These are phyloP conservation scores for Melastoma malabathricum DNA, from an alignment of 345 rosid species.

Conservation along the genomic window DNA sequence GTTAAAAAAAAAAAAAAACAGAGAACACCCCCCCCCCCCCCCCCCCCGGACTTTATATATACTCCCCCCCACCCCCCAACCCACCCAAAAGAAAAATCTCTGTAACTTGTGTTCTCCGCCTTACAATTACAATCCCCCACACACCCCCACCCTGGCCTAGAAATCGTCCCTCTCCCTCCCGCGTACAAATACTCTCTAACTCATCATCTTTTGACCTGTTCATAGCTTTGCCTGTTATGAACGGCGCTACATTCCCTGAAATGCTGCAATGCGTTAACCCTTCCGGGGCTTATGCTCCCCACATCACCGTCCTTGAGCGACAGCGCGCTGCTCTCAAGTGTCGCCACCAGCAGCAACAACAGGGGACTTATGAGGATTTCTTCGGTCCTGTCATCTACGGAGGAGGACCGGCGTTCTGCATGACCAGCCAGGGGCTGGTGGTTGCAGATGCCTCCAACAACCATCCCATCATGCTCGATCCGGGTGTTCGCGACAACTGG, in stretches of 20 bases:
- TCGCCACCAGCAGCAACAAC: slow-evolving; percentile 11
- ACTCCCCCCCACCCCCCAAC: neutral
- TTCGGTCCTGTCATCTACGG: slow-evolving; percentile 18
- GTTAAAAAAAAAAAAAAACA: neutral
- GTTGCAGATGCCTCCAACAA: slow-evolving; percentile 15
- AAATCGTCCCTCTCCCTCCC: neutral
- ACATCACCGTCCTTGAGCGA: slow-evolving; percentile 47
- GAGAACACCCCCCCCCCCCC: neutral
- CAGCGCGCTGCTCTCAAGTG: slow-evolving; percentile 34
- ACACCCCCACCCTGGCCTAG: too few species aligned
- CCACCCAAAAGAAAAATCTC: too few species aligned
- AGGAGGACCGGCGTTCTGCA: slow-evolving; percentile 9
- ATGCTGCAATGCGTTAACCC: slow-evolving; percentile 9
- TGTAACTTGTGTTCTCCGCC: neutral
- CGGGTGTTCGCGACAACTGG: slow-evolving; percentile 29
- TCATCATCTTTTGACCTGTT: neutral
- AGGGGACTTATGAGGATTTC: slow-evolving; percentile 11
- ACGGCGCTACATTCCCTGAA: slow-evolving; percentile 14
- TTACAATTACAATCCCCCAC: neutral
- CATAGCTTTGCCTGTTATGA: slow-evolving; percentile 10
- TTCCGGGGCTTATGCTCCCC: neutral
- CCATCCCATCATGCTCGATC: slow-evolving; percentile 27
- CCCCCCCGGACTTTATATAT: slow-evolving; percentile 4
- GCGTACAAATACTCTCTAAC: too few species aligned
- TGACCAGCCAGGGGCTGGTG: slow-evolving; percentile 13